phyloP scores from a whole-genome alignment of 2,329 filamentous ascomycete species.

The Achaetomium macrosporum region DNA sequence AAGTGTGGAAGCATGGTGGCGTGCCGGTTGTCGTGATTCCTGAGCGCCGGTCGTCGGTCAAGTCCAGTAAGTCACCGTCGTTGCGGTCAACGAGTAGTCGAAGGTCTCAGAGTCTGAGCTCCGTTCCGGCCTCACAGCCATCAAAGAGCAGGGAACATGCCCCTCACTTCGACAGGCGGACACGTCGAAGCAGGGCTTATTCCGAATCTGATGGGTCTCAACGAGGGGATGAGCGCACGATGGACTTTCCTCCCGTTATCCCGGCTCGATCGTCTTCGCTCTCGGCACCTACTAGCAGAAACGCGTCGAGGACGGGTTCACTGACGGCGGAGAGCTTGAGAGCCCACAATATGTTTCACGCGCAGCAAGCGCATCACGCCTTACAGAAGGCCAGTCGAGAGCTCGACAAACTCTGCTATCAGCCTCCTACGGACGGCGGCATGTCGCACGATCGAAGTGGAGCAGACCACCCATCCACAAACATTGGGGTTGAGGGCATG shows the following conservation, averaged over 20 bases:
- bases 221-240: conserved; percentile 46
- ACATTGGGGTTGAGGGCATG: not conserved
- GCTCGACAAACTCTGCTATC: conserved; percentile 20
- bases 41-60: conserved; percentile 49
- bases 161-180: conserved; percentile 38
- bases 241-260: conserved; percentile 54
- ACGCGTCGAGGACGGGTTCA: conserved; percentile 48
- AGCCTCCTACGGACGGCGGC: conserved; percentile 6
- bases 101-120: conserved; percentile 48
- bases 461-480: not conserved
- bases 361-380: conserved; percentile 27
- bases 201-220: conserved; percentile 44
- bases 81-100: conserved; percentile 57
- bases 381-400: conserved; percentile 20
- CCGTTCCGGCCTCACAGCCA: conserved; percentile 39
- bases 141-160: conserved; percentile 39
- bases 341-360: conserved; percentile 43
- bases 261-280: conserved; percentile 55
- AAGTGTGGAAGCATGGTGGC: conserved; percentile 53
- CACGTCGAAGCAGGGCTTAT: conserved; percentile 36
- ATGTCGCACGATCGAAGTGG: not conserved
- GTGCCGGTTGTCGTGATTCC: conserved; percentile 60
- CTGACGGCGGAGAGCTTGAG: conserved; percentile 54
- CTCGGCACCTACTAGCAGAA: conserved; percentile 57
- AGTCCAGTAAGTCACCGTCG: conserved; percentile 46